Conservation (phyloP, 345 rosid species). For the Kandelia obovata region DNA sequence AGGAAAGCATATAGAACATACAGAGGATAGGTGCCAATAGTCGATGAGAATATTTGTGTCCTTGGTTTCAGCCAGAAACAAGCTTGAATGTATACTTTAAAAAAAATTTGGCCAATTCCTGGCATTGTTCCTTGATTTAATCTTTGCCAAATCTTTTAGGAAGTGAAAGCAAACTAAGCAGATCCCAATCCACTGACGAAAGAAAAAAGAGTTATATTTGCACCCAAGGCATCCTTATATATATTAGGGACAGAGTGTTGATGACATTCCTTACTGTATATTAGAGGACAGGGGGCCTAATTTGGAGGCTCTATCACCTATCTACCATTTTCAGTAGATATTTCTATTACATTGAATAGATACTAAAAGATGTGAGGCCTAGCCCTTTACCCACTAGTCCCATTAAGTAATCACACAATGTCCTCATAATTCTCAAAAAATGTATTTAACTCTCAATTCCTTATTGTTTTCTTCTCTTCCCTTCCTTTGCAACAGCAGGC, state of each 20-base stretch:
- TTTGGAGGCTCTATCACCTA: background rate
- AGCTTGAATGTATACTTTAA: no score
- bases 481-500: no score
- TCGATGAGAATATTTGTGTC: background rate
- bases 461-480: no score
- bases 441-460: no score
- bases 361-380: background rate
- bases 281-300: background rate
- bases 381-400: background rate
- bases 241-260: no score
- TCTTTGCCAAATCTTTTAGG: background rate
- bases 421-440: background rate
- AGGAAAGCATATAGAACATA: background rate
- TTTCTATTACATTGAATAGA: background rate
- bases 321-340: background rate
- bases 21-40: constrained; percentile 1
- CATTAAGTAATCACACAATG: background rate
- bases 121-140: background rate
- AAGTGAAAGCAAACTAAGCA: background rate
- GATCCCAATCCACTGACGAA: no score
- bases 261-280: background rate
- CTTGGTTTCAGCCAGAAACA: no score
- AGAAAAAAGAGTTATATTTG: no score
- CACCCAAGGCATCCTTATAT: background rate
- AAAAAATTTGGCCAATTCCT: no score